phyloP scores from a whole-genome alignment of 306 rosid species.

The Ormosia emarginata region DNA sequence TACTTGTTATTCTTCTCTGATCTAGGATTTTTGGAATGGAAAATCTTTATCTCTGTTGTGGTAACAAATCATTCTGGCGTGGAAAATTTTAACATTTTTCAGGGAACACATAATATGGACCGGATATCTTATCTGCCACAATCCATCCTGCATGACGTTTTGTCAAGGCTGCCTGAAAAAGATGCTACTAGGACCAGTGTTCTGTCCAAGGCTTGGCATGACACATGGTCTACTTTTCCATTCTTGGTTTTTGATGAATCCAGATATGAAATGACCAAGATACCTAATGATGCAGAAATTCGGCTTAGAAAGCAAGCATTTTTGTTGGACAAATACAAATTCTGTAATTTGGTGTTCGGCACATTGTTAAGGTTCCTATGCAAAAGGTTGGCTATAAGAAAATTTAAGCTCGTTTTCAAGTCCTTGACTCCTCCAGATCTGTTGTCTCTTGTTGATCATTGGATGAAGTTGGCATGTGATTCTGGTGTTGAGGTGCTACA shows the following conservation, averaged over 20 bases:
- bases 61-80: not conserved
- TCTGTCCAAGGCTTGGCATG: not conserved
- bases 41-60: not conserved
- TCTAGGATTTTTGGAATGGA: no score
- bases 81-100: not conserved
- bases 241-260: not conserved
- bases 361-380: not conserved
- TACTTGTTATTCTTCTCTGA: no score
- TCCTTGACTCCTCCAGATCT: not conserved
- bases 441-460: not conserved
- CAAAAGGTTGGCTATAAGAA: not conserved
- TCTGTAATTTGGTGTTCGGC: not conserved
- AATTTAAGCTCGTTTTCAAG: not conserved
- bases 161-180: slow-evolving; percentile 5
- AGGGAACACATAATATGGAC: not conserved
- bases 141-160: slow-evolving; percentile 13
- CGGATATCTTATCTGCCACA: not conserved
- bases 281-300: not conserved
- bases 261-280: not conserved
- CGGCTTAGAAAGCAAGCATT: not conserved
- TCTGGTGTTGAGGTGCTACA: not conserved
- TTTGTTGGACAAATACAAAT: not conserved
- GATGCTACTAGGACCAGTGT: not conserved
- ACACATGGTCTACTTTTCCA: not conserved
- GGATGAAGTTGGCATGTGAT: not conserved